phyloP scores from a whole-genome alignment of 495 filamentous ascomycete genomes.

The Penicillium steckii region DNA sequence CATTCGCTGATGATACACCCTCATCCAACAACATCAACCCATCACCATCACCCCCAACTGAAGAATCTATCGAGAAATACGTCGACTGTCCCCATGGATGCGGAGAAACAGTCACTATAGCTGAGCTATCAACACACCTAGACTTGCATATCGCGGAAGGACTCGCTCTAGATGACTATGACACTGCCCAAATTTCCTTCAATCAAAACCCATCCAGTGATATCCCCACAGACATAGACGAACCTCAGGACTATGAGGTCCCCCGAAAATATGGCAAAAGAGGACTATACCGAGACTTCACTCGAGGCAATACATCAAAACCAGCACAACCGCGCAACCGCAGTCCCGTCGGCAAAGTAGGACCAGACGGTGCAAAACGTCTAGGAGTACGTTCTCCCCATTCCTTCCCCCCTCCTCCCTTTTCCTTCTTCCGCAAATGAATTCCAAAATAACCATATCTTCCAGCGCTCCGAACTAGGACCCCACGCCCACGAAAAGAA shows the following conservation, averaged over 20 bases:
- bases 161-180: constrained; percentile 47
- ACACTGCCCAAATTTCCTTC: neutral
- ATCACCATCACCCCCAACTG: constrained; percentile 15
- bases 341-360: constrained; percentile 7
- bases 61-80: constrained; percentile 42
- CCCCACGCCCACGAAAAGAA: constrained; percentile 81
- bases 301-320: constrained; percentile 12
- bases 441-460: constrained; percentile 29
- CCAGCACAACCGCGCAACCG: constrained; percentile 8
- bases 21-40: neutral
- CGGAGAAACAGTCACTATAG: constrained; percentile 60
- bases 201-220: constrained; percentile 1
- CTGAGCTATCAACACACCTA: constrained; percentile 67
- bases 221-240: constrained; percentile 10
- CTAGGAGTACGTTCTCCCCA: constrained; percentile 37
- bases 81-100: constrained; percentile 73
- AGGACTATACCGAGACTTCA: constrained; percentile 12
- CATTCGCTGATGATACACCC: neutral
- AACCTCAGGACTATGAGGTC: constrained; percentile 2
- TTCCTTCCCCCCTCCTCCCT: neutral
- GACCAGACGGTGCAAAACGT: constrained; percentile 24
- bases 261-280: constrained; percentile 14
- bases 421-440: constrained; percentile 3
- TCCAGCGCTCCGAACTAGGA: constrained; percentile 63
- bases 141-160: constrained; percentile 69